These are phyloP conservation scores for Lecanicillium sp. DNA, from an alignment of 2,329 filamentous ascomycete species.

Conservation along the genomic window DNA sequence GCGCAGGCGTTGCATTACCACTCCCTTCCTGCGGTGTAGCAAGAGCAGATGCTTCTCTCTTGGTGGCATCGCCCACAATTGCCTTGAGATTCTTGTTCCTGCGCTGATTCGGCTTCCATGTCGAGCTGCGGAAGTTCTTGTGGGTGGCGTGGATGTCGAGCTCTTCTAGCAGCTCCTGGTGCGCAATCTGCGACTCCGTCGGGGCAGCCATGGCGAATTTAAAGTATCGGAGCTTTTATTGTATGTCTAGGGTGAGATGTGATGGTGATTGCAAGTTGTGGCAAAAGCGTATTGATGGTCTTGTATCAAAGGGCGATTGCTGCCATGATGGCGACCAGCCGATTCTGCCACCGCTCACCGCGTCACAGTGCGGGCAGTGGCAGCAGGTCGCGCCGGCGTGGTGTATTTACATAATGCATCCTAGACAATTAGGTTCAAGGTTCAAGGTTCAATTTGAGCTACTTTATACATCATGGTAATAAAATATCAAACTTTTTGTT, in stretches of 20 bases:
- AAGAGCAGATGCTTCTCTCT: constrained; percentile 81
- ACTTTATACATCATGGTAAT: too few species aligned
- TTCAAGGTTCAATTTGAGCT: too few species aligned
- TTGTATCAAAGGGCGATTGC: background rate
- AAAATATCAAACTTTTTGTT: too few species aligned
- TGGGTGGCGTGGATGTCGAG: constrained; percentile 83
- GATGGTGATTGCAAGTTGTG: background rate
- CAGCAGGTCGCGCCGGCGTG: background rate
- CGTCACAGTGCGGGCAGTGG: constrained; percentile 8
- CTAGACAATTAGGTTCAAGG: background rate
- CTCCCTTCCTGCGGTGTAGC: constrained; percentile 70
- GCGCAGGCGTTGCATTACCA: constrained; percentile 60
- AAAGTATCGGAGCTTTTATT: constrained; percentile 13
- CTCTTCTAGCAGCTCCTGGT: constrained; percentile 78
- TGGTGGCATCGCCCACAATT: constrained; percentile 80
- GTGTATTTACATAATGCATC: background rate
- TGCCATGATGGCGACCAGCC: background rate
- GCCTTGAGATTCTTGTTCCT: constrained; percentile 99
- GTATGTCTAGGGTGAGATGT: background rate
- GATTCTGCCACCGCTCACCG: constrained; percentile 28
- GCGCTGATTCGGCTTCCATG: constrained; percentile 88
- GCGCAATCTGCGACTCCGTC: constrained; percentile 67
- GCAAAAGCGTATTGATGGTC: background rate
- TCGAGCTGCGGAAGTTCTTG: constrained; percentile 82
- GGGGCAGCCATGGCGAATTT: constrained; percentile 49